Conservation (phyloP, 108 stramenopile species). For the Craspedostauros australis region DNA sequence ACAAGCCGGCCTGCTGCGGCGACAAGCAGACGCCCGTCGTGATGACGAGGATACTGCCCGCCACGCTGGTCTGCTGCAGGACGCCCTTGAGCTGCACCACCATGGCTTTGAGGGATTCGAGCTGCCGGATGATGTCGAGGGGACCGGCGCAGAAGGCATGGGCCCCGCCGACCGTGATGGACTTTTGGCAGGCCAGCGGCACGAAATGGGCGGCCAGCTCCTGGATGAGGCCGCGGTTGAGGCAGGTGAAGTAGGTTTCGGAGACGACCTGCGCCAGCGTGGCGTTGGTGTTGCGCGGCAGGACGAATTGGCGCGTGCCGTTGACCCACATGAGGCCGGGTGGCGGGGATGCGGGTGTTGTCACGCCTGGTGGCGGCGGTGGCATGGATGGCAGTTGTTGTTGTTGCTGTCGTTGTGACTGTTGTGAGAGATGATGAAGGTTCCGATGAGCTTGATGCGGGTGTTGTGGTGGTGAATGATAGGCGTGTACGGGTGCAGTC, state of each 20-base stretch:
- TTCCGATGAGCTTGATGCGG: background rate
- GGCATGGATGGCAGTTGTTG: background rate
- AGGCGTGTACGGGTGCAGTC: too few relatives aligned
- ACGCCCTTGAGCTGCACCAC: constrained; percentile 52
- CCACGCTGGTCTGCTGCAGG: constrained; percentile 47
- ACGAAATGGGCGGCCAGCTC: constrained; percentile 53
- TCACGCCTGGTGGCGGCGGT: background rate
- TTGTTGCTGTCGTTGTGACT: background rate
- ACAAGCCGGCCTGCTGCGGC: constrained; percentile 22
- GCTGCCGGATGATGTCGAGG: constrained; percentile 42
- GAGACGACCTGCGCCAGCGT: constrained; percentile 45
- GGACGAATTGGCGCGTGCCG: too few relatives aligned
- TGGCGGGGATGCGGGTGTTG: background rate
- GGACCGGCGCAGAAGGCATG: constrained; percentile 50
- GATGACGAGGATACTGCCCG: constrained; percentile 22
- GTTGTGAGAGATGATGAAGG: background rate
- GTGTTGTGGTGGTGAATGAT: too few relatives aligned
- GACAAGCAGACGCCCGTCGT: constrained; percentile 48
- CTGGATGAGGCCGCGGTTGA: constrained; percentile 25
- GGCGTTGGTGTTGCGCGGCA: constrained; percentile 32
- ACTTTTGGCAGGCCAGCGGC: constrained; percentile 48
- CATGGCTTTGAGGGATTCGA: constrained; percentile 45
- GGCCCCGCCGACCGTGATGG: constrained; percentile 68
- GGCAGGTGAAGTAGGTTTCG: constrained; percentile 42
- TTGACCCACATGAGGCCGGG: background rate